These are phyloP conservation scores for Symbiodinium natans DNA, from an alignment of 73 alveolate genomes.

Conservation along the genomic window DNA sequence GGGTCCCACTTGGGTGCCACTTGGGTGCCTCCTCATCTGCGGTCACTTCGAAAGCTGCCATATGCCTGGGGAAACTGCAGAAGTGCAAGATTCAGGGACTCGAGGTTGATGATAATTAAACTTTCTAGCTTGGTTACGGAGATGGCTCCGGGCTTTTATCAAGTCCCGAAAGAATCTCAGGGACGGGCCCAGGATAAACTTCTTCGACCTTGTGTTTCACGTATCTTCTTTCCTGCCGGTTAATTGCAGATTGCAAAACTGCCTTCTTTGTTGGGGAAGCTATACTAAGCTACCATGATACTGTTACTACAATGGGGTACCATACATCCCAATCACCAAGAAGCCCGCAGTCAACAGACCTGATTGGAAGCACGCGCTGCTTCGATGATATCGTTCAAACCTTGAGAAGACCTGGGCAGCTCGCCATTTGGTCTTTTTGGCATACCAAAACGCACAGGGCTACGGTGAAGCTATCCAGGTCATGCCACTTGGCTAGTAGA, in stretches of 20 bases:
- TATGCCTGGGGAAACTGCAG: constrained; percentile 11
- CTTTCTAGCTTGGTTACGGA: neutral
- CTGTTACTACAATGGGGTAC: no score
- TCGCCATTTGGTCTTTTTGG: no score
- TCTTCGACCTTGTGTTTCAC: constrained; percentile 46
- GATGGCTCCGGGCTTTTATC: no score
- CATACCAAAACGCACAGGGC: no score
- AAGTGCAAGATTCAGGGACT: neutral
- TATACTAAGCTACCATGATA: no score
- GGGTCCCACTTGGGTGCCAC: no score
- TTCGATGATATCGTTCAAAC: neutral
- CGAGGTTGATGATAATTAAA: neutral
- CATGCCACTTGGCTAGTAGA: no score
- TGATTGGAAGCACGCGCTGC: constrained; percentile 13
- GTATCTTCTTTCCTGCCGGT: constrained; percentile 50
- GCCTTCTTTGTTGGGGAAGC: no score
- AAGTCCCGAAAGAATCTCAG: no score
- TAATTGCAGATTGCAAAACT: neutral
- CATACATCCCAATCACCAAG: no score
- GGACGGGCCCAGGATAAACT: constrained; percentile 45
- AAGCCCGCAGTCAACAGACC: no score
- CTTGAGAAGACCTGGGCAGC: neutral
- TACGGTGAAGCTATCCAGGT: no score
- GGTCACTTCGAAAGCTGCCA: constrained; percentile 68
- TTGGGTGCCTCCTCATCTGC: neutral